Base-by-base conservation (phyloP, 2,329 filamentous ascomycete species). In the Phyllosticta paracitricarpa region DNA sequence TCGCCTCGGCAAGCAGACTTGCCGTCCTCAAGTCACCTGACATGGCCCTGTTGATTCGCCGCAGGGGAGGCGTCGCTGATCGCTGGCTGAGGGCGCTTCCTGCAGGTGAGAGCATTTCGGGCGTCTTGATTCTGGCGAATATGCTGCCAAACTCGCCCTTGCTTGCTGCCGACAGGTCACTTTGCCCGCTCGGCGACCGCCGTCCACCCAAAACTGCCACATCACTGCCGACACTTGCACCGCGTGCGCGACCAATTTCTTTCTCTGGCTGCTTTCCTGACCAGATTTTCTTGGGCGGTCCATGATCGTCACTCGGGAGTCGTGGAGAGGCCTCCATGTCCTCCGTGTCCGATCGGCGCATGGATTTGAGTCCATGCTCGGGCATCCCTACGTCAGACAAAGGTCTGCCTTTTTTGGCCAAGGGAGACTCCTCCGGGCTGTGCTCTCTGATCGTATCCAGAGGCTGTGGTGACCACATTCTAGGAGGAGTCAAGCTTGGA, bases 1-100 rank as follows among this genome's bases (percentile, higher is more conserved):
- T 68, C 75, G 74, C 73, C 71, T 77, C 77, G 74, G 78, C 76
- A 77, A 79, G 82, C 81, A 83, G 83, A 75, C 84, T 84, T 67
- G 84, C 83, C 67, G 83, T 83, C 76, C 88, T 79, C 68, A 95
- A 80, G 80, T 95, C 89, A 75, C 88, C 87, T 81, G 89, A 92
- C 73, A 86, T 71, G 72, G 79, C 82, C 57, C 81, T 79, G 67
- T 87, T 85, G 65, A 83, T 82, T 65, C 89, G 84, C 69, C 91
- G 83, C 64, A 94, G 81, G 56, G 88, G 85, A 65, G 87, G 88
- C 63, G 86, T 88, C 65, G 79, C 76, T 69, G 80, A 83, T 64
- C 79, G 77, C 63, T 81, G 78, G 73, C 80, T 85, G 65, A 77
- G 70, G 64, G 80, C 73, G 72, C 86, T 89, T 48, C 40, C 40